Evolutionary conservation across 1,284 basidiomycete genomes (phyloP), one percentile per base, ranked within the genome.

Genomic region (Naganishia cerealis): DNA sequence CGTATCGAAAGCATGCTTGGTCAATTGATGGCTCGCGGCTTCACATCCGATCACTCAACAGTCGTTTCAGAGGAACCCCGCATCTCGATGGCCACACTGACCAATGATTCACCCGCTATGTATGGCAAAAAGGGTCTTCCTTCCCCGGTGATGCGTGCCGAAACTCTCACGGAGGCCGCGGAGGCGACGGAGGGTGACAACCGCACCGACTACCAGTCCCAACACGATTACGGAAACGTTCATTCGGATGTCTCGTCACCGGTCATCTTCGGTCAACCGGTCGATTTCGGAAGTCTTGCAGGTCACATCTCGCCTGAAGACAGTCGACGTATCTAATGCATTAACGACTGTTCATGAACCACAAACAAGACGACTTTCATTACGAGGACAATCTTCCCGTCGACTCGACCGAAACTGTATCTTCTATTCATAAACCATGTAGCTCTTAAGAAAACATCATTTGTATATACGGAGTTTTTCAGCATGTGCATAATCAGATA

Each of bases 1-100:
- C 72, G 73, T 54, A 72, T 76, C 53, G 73, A 75, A 56, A 26
- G 9, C 5, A 57, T 75, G 48, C 40, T 75, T 43, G 56, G 65
- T 53, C 73, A 77, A 57, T 71, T 76, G 4, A 40, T 70, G 12
- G 62, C 67, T 15, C 24, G 26, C 10, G 16, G 46, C 38, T 24
- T 50, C n/a, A 21, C 46, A 3, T 50, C 46, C 8, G 46, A 63
- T 15, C 58, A 36, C 16, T 40, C 29, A 29, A 15, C 26, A 12
- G 26, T 12, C 18, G 10, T 43, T 39, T 18, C 40, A 46, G 53
- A 56, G 24, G 50, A 61, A 16, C 40, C 57, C 0, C 50, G 58
- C 18, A 42, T 43, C 8, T 67, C 66, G 16, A 67, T 61, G 66
- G 58, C 52, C 3, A 67, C 66, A 5, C 53, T 62, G 29, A 43